Evolutionary conservation across 192 early-diverging fungal genomes (phyloP), one percentile per base, ranked within the genome.

Genomic region (Backusella mclennaniae): DNA sequence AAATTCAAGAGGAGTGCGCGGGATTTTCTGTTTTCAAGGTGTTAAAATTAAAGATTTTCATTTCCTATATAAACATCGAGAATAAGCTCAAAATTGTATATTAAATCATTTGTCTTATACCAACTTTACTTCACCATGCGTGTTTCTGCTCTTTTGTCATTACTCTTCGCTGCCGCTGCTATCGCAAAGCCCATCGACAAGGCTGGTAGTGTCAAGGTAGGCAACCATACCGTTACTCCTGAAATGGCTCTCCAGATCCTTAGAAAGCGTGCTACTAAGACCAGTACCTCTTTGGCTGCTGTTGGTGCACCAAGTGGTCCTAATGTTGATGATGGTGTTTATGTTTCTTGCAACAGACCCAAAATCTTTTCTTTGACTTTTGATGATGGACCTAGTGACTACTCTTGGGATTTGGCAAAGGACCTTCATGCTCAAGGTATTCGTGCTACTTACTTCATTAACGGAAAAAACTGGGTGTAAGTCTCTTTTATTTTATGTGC

Each of bases 391-490:
- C 82, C 82, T 15, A 76, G 73, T 44, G 56, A 76, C 2, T 77
- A 74, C 29, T 76, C 77, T 4, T 71, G 69, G 63, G 75, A 70
- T 39, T 49, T 83, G 39, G 44, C 73, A 21, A 70, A 79, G 31
- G 31, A 67, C n/a, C 68, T 83, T 19, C 56, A 68, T 23, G 66
- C 75, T 6, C 29, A 73, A 52, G 44, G 44, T 19, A 38, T 83
- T 35, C 67, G 76, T 39, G 90, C 87, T 9, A 93, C 90, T 19
- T 93, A 90, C 78, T 93, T 93, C 74, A 74, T 93, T 76, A 91
- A 93, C 76, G 91, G 90, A 3, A 56, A 82, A 33, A 91, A 90
- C 81, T 81, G 79, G 69, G 73, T 74, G 85, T 84, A 77, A 76
- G 81, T 82, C 1, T 35, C 46, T 39, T 36, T 36, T 31, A 29